Evolutionary conservation across 2,329 filamentous ascomycete genomes (phyloP), one percentile per base, ranked within the genome.

Genomic region (Trichoderma brevicompactum): DNA sequence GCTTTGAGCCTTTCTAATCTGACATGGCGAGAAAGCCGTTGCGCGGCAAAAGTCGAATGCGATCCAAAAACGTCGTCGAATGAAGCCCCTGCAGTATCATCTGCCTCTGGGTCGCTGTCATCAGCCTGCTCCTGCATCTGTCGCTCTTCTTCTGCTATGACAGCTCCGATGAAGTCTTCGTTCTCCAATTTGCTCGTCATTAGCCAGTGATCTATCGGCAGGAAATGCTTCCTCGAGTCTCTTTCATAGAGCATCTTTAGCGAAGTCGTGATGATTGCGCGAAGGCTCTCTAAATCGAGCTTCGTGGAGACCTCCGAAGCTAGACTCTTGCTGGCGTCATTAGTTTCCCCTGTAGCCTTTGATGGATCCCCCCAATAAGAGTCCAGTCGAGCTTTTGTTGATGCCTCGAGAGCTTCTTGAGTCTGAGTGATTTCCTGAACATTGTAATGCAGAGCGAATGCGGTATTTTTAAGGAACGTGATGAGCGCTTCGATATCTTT

Each of bases 141-240:
- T 41, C 91, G 84, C 74, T 96, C 89, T 74, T 97, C 93, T 77
- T 99, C 95, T 52, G 88, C 83, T 2, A 97, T 93, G 1, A 98
- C 94, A 2, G 92, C 90, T 8, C 87, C 84, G 52, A 97, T 90
- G 72, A 98, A 98, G 0, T 90, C 87, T 68, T 90, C 88, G 89
- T 97, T 95, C 72, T 97, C 91, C 65, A 98, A 92, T 67, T 88
- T 89, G 0, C 82, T 82, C 2, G 91, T 95, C 94, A 98, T 98
- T 41, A 98, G 82, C 95, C 95, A 99, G 75, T 97, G 94, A 55
- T 88, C 86, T n/a, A 83, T 79, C 1, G 92, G 90, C 23, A 98
- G 79, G 74, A 98, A 98, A 36, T 86, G 88, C 23, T 94, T 87
- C 66, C 95, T 85, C 7, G 95, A 99, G 76, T 98, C 94, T 75